Evolutionary conservation across 345 rosid species (phyloP), one percentile per base, ranked within the genome.

Genomic region (Kernera saxatilis): DNA sequence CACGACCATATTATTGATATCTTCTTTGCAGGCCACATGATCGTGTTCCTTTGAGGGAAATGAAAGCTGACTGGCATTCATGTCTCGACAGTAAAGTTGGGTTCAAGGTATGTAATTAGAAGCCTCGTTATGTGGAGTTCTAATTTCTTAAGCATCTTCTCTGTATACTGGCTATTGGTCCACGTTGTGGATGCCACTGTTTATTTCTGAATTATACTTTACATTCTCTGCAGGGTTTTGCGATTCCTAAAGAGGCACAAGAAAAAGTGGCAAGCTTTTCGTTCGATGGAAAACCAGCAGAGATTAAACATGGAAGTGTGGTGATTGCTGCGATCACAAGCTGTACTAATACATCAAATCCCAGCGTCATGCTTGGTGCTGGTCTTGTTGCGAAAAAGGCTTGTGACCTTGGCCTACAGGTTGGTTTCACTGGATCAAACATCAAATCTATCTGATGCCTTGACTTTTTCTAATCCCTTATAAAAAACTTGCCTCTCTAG

Each of bases 301-400:
- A 89, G 78, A 81, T 94, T 62, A 89, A 84, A 88, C 99, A 94
- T 69, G 98, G 99, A 40, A 92, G 95, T 86, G 98, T 94, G 26
- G 99, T 94, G 77, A 94, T 94, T 82, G 96, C 98, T 70, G 99
- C 99, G 67, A 94, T 94, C 63, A 94, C 98, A 22, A 94, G 99
- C 51, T 94, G 99, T 75, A 94, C 99, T 55, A 94, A 94, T 78
- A 94, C 99, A 64, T 94, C 99, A 79, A 94, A 94, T 69, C 99
- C 99, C 55, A 94, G 96, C 37, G 98, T 94, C 75, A 94, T 94
- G 99, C 97, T 91, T 51, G 97, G 98, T 43, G 98, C 99, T 76
- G 99, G 81, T 78, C 98, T 94, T 82, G 98, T 91, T 76, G 99
- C 99, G 1, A 91, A 91, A 64, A 94, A 89, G 80, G 99, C 99